These are phyloP conservation scores for Cryptococcus jaspeensis DNA, from an alignment of 1,284 basidiomycete species.

Conservation along the genomic window DNA sequence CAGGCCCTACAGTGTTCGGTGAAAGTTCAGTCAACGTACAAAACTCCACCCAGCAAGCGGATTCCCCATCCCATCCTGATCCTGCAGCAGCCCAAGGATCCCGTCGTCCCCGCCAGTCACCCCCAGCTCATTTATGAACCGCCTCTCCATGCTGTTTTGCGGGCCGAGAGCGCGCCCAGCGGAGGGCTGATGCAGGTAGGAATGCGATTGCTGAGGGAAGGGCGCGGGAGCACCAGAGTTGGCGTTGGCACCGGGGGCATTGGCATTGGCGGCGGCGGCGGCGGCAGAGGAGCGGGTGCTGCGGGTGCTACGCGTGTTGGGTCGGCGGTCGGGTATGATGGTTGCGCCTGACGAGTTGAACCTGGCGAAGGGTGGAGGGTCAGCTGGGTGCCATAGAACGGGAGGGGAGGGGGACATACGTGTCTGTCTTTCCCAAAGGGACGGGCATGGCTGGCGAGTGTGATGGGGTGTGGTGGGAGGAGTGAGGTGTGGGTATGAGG, in stretches of 20 bases:
- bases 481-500: too few species aligned
- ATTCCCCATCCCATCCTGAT: slow-evolving; percentile 8
- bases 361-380: not conserved
- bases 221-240: not conserved
- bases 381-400: not conserved
- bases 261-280: too few species aligned
- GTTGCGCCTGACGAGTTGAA: slow-evolving; percentile 25
- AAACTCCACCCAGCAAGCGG: slow-evolving; percentile 12
- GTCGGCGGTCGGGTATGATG: slow-evolving; percentile 15
- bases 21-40: slow-evolving; percentile 5
- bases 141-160: slow-evolving; percentile 10
- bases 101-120: slow-evolving; percentile 18
- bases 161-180: slow-evolving; percentile 2
- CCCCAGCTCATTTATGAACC: slow-evolving; percentile 12
- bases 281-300: not conserved
- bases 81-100: slow-evolving; percentile 19
- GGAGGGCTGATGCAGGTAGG: not conserved
- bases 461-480: too few species aligned
- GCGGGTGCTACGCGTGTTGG: not conserved
- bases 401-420: not conserved
- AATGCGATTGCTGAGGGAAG: not conserved
- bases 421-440: slow-evolving; percentile 1
- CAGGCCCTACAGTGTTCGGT: not conserved
- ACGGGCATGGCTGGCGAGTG: not conserved
- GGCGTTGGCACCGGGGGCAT: too few species aligned